Evolutionary conservation across 345 rosid genomes (phyloP).

Genomic region (Leavenworthia alabamica): DNA sequence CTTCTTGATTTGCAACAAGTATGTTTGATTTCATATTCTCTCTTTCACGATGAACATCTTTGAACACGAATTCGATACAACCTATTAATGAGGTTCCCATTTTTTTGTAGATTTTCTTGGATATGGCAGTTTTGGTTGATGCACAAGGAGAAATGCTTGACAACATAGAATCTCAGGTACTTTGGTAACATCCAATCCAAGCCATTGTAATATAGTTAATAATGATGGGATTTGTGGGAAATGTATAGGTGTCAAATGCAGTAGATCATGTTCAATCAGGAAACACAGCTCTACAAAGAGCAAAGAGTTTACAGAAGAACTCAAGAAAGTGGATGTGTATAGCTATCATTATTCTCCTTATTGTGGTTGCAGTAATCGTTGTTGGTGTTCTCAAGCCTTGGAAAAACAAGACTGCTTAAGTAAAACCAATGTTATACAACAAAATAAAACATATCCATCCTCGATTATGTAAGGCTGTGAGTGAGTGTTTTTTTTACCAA

Average conservation of each 20-base stretch:
- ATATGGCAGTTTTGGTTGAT: conserved; percentile 94
- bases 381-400: conserved; percentile 79
- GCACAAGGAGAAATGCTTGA: conserved; percentile 94
- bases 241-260: conserved; percentile 70
- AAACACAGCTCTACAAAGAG: conserved; percentile 73
- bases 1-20: conserved; percentile 93
- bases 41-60: not conserved
- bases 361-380: conserved; percentile 62
- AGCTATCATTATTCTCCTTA: conserved; percentile 77
- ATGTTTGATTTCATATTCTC: conserved; percentile 15
- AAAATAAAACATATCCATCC: not conserved
- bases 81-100: not conserved
- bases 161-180: conserved; percentile 90
- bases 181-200: not conserved
- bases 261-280: conserved; percentile 93
- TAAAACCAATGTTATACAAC: conserved; percentile 1
- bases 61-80: too few relatives aligned
- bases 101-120: conserved; percentile 60
- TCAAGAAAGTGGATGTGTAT: conserved; percentile 94
- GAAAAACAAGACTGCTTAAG: conserved; percentile 52
- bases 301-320: conserved; percentile 69
- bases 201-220: not conserved
- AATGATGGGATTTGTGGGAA: not conserved
- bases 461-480: too few relatives aligned
- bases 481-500: too few relatives aligned